Conservation (phyloP, 495 filamentous ascomycete genomes). For the Venustampulla echinocandica region DNA sequence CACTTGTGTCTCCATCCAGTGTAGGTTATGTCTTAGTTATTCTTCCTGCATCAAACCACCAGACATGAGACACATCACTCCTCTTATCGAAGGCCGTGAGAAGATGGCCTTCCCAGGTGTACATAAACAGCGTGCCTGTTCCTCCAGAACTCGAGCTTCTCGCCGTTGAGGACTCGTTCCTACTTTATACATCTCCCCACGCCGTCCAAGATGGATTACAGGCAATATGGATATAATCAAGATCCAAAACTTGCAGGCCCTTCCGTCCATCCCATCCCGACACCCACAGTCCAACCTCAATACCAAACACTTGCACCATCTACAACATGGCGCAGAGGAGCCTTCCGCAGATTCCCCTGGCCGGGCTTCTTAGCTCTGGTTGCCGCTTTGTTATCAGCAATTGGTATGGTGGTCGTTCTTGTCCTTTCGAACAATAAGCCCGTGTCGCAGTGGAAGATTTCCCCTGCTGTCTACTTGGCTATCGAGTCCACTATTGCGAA, state of each 20-base stretch:
- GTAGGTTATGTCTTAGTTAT: too few relatives aligned
- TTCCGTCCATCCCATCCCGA: neutral
- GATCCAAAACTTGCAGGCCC: neutral
- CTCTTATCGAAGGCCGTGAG: too few relatives aligned
- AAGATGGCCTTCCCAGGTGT: too few relatives aligned
- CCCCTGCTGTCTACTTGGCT: slow-evolving; percentile 9
- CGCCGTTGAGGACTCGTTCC: too few relatives aligned
- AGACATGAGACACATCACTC: too few relatives aligned
- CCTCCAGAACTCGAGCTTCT: too few relatives aligned
- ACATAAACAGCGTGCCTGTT: too few relatives aligned
- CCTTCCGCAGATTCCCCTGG: neutral
- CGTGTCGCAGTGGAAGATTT: slow-evolving; percentile 2
- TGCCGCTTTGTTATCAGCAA: neutral
- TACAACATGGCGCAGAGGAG: neutral
- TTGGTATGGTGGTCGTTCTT: slow-evolving; percentile 1
- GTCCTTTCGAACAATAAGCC: slow-evolving; percentile 2
- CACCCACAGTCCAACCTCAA: neutral
- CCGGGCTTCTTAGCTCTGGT: neutral
- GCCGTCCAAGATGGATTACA: too few relatives aligned
- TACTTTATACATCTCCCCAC: too few relatives aligned
- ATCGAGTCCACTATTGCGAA: neutral
- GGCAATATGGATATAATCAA: neutral
- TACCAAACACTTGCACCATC: neutral
- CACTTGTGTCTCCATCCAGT: too few relatives aligned
- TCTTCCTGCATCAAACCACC: too few relatives aligned